Conservation (phyloP, 768 basidiomycete species). For the Dioszegia aurantiaca region DNA sequence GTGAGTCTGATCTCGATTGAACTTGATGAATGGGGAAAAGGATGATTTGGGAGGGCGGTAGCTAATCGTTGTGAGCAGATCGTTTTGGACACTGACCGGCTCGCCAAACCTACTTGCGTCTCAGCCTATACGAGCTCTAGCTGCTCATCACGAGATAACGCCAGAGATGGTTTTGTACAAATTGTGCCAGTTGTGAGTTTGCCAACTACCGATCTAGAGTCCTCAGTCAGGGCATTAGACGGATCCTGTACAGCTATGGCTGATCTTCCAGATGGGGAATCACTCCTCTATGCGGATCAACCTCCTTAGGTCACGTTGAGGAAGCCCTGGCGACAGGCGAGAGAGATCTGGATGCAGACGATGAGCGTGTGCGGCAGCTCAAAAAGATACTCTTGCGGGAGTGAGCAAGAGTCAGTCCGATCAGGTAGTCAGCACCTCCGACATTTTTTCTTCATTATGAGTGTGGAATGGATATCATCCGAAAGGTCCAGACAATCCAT, state of each 20-base stretch:
- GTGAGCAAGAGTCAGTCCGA: too few relatives aligned
- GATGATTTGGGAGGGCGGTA: too few relatives aligned
- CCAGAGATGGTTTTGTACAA: constrained; percentile 67
- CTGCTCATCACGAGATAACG: constrained; percentile 58
- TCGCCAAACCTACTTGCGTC: constrained; percentile 64
- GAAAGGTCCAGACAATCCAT: too few relatives aligned
- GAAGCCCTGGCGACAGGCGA: constrained; percentile 57
- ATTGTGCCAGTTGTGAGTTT: constrained; percentile 59
- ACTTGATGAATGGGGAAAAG: too few relatives aligned
- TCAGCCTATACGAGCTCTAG: constrained; percentile 59
- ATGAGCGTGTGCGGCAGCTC: background rate
- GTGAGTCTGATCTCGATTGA: too few relatives aligned
- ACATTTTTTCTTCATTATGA: too few relatives aligned
- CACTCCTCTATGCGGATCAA: constrained; percentile 73
- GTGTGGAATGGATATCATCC: too few relatives aligned
- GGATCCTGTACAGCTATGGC: background rate
- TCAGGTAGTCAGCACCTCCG: too few relatives aligned
- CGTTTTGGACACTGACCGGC: constrained; percentile 84
- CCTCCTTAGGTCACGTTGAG: constrained; percentile 64
- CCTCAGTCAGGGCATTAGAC: background rate
- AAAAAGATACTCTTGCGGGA: background rate
- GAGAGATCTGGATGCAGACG: background rate
- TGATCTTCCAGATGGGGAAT: constrained; percentile 57
- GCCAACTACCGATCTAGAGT: background rate
- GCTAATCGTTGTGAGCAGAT: constrained; percentile 56